Conservation (phyloP, 1,284 basidiomycete species). For the Malassezia psittaci region DNA sequence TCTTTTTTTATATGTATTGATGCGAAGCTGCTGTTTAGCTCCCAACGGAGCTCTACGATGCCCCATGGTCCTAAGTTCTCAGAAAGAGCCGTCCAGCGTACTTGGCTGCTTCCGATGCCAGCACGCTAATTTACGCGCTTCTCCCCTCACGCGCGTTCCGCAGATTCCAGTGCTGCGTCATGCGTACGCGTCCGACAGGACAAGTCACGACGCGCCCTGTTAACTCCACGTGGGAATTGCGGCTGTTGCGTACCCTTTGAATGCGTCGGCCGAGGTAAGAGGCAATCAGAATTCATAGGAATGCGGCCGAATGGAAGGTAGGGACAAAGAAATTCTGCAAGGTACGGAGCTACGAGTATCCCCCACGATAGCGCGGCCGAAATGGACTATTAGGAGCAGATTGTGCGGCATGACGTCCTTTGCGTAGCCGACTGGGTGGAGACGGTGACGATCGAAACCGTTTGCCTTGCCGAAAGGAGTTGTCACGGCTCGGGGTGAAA, state of each 20-base stretch:
- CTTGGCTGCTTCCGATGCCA: neutral
- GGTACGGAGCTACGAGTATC: conserved; percentile 10
- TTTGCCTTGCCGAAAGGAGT: neutral
- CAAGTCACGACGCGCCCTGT: conserved; percentile 2
- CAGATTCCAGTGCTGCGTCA: conserved; percentile 6
- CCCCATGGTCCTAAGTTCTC: neutral
- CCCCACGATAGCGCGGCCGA: conserved; percentile 11
- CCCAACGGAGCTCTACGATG: neutral
- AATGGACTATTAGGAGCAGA: neutral
- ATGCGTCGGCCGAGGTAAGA: neutral
- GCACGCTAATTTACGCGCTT: conserved; percentile 7
- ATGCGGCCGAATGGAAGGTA: too few relatives aligned
- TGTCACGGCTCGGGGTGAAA: neutral
- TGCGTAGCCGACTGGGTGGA: neutral
- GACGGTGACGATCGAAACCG: neutral
- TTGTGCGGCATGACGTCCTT: neutral
- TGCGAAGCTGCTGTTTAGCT: neutral
- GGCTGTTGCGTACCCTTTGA: neutral
- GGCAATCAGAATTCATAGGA: neutral
- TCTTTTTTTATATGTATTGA: neutral
- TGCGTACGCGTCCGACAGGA: conserved; percentile 2
- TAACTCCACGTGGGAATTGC: neutral
- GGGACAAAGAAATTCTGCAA: neutral
- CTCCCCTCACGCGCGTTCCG: neutral
- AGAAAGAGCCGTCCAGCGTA: too few relatives aligned